A percentile compares a stretch with the other conserved stretches of the same genome.
phyloP scores from a whole-genome alignment of 371 early-diverging fungal species.

The Mortierella polycephala region DNA sequence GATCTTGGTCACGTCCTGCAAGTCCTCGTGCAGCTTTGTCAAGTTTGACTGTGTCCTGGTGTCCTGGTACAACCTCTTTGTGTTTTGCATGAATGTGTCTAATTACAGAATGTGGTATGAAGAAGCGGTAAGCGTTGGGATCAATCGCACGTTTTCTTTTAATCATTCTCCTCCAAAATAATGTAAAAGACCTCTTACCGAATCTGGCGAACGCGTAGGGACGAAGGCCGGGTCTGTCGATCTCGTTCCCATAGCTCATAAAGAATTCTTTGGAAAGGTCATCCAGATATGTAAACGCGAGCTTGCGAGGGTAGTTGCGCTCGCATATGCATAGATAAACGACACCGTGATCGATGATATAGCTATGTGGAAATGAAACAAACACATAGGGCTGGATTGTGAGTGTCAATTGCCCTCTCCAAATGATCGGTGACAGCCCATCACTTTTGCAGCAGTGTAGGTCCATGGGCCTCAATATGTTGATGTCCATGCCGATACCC shows the following conservation, averaged over 20 bases:
- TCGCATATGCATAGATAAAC: conserved; percentile 96
- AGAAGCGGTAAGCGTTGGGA: neutral
- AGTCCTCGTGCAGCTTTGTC: conserved; percentile 93
- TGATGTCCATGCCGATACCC: no score
- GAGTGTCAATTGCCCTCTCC: neutral
- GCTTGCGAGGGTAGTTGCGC: conserved; percentile 92
- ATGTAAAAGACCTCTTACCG: conserved; percentile 59
- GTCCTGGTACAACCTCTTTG: conserved; percentile 95
- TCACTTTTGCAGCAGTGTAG: no score
- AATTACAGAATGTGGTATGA: conserved; percentile 7
- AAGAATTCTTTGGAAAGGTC: conserved; percentile 96
- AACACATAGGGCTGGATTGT: neutral
- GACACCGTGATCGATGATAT: conserved; percentile 92
- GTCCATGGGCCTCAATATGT: no score
- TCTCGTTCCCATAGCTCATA: conserved; percentile 89
- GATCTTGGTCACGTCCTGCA: conserved; percentile 95
- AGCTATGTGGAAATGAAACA: conserved; percentile 62
- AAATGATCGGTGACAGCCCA: no score
- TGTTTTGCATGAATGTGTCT: conserved; percentile 98
- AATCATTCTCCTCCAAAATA: no score
- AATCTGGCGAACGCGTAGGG: conserved; percentile 98
- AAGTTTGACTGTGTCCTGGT: conserved; percentile 92
- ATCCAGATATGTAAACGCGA: conserved; percentile 95
- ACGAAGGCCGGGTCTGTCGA: conserved; percentile 84
- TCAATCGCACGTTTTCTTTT: neutral